phyloP scores from a whole-genome alignment of 768 basidiomycete genomes.

The Gloeophyllum trabeum region DNA sequence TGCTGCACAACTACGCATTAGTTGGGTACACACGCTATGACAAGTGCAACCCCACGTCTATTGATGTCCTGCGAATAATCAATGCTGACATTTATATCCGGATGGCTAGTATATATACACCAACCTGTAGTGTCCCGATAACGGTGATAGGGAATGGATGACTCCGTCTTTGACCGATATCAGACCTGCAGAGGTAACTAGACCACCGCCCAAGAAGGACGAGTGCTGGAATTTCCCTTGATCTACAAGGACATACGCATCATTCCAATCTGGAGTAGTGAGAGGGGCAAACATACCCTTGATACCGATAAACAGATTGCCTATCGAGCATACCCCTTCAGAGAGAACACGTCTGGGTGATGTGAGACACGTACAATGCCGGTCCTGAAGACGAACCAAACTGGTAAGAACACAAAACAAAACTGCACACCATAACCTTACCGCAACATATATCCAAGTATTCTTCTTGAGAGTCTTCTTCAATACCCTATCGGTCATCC shows the following conservation, averaged over 20 bases:
- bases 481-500: slow-evolving; percentile 39
- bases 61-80: slow-evolving; percentile 29
- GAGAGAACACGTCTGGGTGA: neutral
- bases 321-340: slow-evolving; percentile 15
- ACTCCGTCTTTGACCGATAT: slow-evolving; percentile 53
- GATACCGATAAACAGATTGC: slow-evolving; percentile 59
- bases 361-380: slow-evolving; percentile 28
- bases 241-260: slow-evolving; percentile 6
- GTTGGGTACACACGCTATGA: slow-evolving; percentile 27
- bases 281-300: slow-evolving; percentile 32
- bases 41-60: slow-evolving; percentile 30
- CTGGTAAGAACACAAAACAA: neutral
- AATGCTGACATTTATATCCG: neutral
- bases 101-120: slow-evolving; percentile 3
- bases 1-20: slow-evolving; percentile 25
- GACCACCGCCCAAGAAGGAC: slow-evolving; percentile 43
- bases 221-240: slow-evolving; percentile 60
- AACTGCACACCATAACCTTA: slow-evolving; percentile 19
- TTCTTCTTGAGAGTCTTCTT: slow-evolving; percentile 47
- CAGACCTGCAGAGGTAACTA: slow-evolving; percentile 55
- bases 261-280: neutral
- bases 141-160: slow-evolving; percentile 48
- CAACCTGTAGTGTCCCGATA: slow-evolving; percentile 57
- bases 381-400: slow-evolving; percentile 26
- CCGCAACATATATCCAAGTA: slow-evolving; percentile 63